Percentiles rank a stretch among this genome's conserved stretches.
Conservation (phyloP, 2,329 filamentous ascomycete species). For the Ophiostoma sp. region DNA sequence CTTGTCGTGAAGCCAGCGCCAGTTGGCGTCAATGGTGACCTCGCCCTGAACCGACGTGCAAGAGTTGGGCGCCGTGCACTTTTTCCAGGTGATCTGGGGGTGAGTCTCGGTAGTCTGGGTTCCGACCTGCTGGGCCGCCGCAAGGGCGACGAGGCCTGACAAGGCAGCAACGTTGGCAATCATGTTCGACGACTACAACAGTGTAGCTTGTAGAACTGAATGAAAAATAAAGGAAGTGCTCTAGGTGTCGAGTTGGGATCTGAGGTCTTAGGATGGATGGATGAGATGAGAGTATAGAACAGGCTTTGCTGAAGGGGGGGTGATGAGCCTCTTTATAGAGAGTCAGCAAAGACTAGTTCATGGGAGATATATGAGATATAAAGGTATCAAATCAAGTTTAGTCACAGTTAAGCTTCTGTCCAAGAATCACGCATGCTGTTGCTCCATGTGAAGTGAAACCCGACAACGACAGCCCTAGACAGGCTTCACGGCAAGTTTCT, state of each 20-base stretch:
- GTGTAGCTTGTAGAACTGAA: not conserved
- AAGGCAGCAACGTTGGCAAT: constrained; percentile 34
- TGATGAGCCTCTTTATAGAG: constrained; percentile 10
- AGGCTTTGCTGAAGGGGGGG: constrained; percentile 1
- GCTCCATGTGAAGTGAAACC: no score
- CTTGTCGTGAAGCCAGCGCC: constrained; percentile 51
- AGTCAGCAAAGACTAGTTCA: not conserved
- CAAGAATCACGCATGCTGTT: not conserved
- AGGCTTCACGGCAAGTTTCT: no score
- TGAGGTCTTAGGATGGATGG: not conserved
- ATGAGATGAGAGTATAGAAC: not conserved
- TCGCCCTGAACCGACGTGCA: constrained; percentile 46
- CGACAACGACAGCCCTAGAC: no score
- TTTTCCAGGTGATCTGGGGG: constrained; percentile 47
- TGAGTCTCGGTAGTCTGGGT: constrained; percentile 44
- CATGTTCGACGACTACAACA: constrained; percentile 17
- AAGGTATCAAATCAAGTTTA: not conserved
- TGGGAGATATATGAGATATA: not conserved
- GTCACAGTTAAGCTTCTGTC: not conserved
- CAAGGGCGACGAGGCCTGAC: constrained; percentile 40
- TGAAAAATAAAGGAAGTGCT: not conserved
- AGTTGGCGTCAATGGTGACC: constrained; percentile 52
- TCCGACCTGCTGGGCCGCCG: constrained; percentile 44
- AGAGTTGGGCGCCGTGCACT: constrained; percentile 42
- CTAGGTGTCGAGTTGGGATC: not conserved